These are phyloP conservation scores for Hibiscus tridactylites DNA, from an alignment of 345 rosid species.

Conservation along the genomic window DNA sequence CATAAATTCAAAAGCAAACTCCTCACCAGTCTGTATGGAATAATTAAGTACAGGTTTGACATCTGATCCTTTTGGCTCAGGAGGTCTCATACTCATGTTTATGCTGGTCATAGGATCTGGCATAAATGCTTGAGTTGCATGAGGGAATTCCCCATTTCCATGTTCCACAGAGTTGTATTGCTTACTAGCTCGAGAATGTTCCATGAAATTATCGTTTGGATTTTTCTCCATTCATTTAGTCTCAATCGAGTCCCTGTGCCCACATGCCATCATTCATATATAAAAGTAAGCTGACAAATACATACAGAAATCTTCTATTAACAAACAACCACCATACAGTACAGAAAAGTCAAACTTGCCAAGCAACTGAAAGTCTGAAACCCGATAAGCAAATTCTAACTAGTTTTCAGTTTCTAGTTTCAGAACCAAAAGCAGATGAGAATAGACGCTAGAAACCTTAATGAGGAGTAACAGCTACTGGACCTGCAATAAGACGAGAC, in stretches of 20 bases:
- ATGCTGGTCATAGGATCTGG: constrained; percentile 34
- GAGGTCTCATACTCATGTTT: constrained; percentile 29
- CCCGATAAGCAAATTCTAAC: not conserved
- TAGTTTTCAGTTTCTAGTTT: constrained; percentile 3
- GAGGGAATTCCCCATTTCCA: constrained; percentile 33
- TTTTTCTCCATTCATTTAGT: constrained; percentile 3
- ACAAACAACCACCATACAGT: constrained; percentile 1
- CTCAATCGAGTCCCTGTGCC: not conserved
- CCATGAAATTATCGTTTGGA: constrained; percentile 23
- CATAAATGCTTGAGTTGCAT: constrained; percentile 34
- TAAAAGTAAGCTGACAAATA: not conserved
- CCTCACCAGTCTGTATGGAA: constrained; percentile 90
- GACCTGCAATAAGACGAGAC: constrained; percentile 3
- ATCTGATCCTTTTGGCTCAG: constrained; percentile 35
- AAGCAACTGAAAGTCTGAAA: not conserved
- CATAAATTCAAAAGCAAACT: constrained; percentile 86
- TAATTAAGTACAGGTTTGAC: constrained; percentile 61
- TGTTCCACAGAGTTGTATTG: constrained; percentile 32
- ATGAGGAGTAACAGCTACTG: not conserved
- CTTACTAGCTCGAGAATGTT: constrained; percentile 31
- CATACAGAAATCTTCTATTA: not conserved
- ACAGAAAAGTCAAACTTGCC: not conserved
- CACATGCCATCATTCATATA: not conserved
- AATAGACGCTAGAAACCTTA: not conserved
- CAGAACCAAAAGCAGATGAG: constrained; percentile 1